These are phyloP conservation scores for Sporobolomyces roseus DNA, from an alignment of 768 basidiomycete genomes.

Conservation along the genomic window DNA sequence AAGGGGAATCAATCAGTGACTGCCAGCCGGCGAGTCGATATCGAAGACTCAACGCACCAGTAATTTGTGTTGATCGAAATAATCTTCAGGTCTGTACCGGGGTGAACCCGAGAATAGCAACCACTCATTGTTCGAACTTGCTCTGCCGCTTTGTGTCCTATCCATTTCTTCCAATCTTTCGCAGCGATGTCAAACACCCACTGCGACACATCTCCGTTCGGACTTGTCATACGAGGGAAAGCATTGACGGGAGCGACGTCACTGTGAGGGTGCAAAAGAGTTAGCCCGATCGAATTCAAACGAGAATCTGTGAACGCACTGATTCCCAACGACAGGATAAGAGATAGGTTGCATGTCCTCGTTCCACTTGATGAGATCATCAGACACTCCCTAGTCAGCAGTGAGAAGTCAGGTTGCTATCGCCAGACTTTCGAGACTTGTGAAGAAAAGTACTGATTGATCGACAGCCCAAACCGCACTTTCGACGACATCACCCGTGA, in stretches of 20 bases:
- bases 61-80: slow-evolving; percentile 62
- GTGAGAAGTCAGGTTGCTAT: not conserved
- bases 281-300: not conserved
- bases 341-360: slow-evolving; percentile 16
- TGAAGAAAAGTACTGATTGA: slow-evolving; percentile 11
- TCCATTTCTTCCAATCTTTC: slow-evolving; percentile 52
- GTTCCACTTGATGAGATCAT: slow-evolving; percentile 28
- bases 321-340: slow-evolving; percentile 42
- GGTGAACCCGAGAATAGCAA: slow-evolving; percentile 56
- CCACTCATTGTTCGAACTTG: slow-evolving; percentile 56
- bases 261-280: slow-evolving; percentile 47
- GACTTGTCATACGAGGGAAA: slow-evolving; percentile 57
- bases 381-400: slow-evolving; percentile 5
- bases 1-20: not conserved
- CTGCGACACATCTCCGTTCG: slow-evolving; percentile 48
- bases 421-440: not conserved
- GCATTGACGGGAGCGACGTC: slow-evolving; percentile 60
- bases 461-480: slow-evolving; percentile 34
- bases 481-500: slow-evolving; percentile 65
- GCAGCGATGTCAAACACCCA: slow-evolving; percentile 55
- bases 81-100: slow-evolving; percentile 56
- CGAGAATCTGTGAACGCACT: slow-evolving; percentile 42
- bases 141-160: slow-evolving; percentile 52
- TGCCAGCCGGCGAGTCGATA: not conserved
- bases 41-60: slow-evolving; percentile 50